A percentile compares a stretch with the other conserved stretches of the same genome.
These are phyloP conservation scores for Populus hybrid DNA, from an alignment of 441 rosid genomes.

Conservation along the genomic window DNA sequence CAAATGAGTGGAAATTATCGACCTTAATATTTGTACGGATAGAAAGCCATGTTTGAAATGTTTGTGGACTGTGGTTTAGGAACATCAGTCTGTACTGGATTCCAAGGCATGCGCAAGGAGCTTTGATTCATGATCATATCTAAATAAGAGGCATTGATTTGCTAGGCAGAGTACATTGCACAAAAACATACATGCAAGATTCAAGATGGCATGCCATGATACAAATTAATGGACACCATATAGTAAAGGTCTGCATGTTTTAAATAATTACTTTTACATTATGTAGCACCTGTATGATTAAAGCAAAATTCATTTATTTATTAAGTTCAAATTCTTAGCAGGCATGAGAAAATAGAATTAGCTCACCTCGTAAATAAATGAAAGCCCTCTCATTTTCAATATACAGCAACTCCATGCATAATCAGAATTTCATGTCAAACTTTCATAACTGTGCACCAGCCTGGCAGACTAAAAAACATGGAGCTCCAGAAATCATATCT, in stretches of 20 bases:
- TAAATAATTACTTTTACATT: neutral
- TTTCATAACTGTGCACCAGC: neutral
- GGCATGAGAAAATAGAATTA: neutral
- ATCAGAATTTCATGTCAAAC: neutral
- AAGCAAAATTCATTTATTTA: neutral
- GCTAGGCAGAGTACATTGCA: neutral
- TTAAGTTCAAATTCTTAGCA: neutral
- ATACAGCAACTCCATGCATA: neutral
- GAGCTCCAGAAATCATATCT: neutral
- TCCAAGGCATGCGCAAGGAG: neutral
- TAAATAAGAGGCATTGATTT: neutral
- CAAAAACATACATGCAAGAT: neutral
- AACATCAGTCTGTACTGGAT: neutral
- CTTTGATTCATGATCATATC: neutral
- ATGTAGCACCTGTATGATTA: neutral
- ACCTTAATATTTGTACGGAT: neutral
- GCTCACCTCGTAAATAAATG: neutral
- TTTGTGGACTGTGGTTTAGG: neutral
- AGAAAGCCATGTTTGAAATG: neutral
- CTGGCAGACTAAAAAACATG: neutral
- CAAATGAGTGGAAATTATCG: neutral
- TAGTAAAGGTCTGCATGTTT: rapidly evolving
- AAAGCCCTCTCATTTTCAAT: neutral
- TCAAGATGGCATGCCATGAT: neutral
- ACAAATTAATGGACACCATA: neutral